Evolutionary conservation across 2,329 filamentous ascomycete genomes (phyloP).

Genomic region (Fusarium udum): DNA sequence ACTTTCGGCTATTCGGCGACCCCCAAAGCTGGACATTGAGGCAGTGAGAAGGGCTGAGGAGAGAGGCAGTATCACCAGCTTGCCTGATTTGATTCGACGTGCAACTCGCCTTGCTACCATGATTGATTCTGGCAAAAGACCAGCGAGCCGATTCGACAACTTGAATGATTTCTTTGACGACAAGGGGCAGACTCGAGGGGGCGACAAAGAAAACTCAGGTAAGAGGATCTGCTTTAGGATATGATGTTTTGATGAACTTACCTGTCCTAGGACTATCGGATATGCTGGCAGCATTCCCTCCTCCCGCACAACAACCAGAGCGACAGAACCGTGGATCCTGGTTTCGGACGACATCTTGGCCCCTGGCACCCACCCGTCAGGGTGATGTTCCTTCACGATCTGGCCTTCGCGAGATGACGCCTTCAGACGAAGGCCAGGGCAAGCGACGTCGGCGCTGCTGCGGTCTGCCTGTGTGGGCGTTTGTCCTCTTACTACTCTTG

Average conservation of each 20-base stretch:
- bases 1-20: constrained; percentile 67
- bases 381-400: constrained; percentile 35
- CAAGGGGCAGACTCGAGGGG: constrained; percentile 50
- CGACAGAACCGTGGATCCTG: constrained; percentile 59
- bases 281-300: constrained; percentile 73
- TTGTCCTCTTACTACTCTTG: constrained; percentile 72
- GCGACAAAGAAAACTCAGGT: constrained; percentile 54
- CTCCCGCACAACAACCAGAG: constrained; percentile 61
- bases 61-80: constrained; percentile 88
- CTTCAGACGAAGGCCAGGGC: constrained; percentile 40
- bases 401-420: constrained; percentile 27
- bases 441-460: constrained; percentile 74
- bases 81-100: constrained; percentile 88
- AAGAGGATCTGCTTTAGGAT: constrained; percentile 33
- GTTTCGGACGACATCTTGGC: constrained; percentile 59
- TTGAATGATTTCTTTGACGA: constrained; percentile 61
- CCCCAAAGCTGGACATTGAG: constrained; percentile 82
- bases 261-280: constrained; percentile 66
- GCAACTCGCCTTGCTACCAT: constrained; percentile 88
- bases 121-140: constrained; percentile 81
- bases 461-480: constrained; percentile 82
- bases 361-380: constrained; percentile 50
- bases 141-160: constrained; percentile 67
- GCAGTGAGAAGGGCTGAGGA: constrained; percentile 83
- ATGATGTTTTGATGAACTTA: constrained; percentile 53